Conservation (phyloP, 1,284 basidiomycete species). For the Sporisorium exsertum region DNA sequence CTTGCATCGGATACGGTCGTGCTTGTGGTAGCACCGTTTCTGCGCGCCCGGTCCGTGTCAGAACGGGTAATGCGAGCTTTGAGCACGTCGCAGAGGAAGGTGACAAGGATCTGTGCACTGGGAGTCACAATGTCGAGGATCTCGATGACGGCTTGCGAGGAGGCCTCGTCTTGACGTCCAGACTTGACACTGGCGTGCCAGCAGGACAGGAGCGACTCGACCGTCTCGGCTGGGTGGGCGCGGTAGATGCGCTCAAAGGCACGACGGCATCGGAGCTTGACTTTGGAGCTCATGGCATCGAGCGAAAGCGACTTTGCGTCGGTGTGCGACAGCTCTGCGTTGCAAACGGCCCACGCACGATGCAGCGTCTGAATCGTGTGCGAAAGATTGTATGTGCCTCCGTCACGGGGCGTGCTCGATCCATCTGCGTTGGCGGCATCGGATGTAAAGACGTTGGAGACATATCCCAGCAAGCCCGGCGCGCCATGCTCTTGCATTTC, state of each 20-base stretch:
- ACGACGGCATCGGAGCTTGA: conserved; percentile 39
- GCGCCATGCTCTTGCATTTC: conserved; percentile 6
- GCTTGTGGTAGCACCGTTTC: conserved; percentile 1
- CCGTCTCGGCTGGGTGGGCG: conserved; percentile 80
- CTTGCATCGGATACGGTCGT: conserved; percentile 30
- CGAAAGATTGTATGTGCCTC: conserved; percentile 22
- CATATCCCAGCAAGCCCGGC: conserved; percentile 51
- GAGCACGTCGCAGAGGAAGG: conserved; percentile 82
- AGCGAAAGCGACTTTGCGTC: conserved; percentile 51
- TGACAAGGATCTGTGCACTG: conserved; percentile 87
- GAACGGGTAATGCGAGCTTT: conserved; percentile 68
- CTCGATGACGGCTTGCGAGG: conserved; percentile 75
- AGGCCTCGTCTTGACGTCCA: conserved; percentile 1
- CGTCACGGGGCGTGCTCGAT: conserved; percentile 4
- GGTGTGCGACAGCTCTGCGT: conserved; percentile 12
- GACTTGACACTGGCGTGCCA: conserved; percentile 73
- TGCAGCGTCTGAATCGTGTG: conserved; percentile 51
- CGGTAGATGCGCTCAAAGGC: conserved; percentile 85
- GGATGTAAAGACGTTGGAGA: conserved; percentile 57
- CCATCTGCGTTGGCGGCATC: conserved; percentile 17
- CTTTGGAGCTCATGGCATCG: conserved; percentile 31
- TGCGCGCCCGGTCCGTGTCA: conserved; percentile 70
- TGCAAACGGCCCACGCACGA: conserved; percentile 43
- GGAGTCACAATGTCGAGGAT: conserved; percentile 85
- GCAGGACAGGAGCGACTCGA: conserved; percentile 83